Conservation (phyloP, 2,329 filamentous ascomycete species). For the Gnomoniopsis smithogilvyi region DNA sequence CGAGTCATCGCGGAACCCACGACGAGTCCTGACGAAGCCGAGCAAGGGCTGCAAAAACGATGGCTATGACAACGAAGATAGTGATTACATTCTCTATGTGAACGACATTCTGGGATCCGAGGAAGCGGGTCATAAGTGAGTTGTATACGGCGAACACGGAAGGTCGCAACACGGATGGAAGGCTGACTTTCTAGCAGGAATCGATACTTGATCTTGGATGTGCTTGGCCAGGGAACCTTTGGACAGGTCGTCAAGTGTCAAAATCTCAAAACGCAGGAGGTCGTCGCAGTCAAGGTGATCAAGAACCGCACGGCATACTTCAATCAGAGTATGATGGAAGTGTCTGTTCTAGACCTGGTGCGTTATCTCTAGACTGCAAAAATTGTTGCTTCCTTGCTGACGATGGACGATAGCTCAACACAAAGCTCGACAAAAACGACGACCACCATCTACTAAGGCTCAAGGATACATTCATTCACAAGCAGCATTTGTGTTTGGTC, state of each 20-base stretch:
- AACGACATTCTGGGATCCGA: constrained; percentile 98
- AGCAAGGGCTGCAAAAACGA: constrained; percentile 99
- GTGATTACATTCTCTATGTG: constrained; percentile 98
- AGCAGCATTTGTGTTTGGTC: constrained; percentile 93
- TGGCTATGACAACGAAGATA: constrained; percentile 98
- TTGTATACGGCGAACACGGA: constrained; percentile 7
- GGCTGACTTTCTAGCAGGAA: constrained; percentile 54
- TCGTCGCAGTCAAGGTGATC: constrained; percentile 98
- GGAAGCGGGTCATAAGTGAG: constrained; percentile 94
- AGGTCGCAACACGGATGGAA: neutral
- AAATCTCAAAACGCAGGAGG: constrained; percentile 96
- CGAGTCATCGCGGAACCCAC: constrained; percentile 93
- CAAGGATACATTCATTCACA: constrained; percentile 97
- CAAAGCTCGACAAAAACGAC: constrained; percentile 98
- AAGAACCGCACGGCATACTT: constrained; percentile 99
- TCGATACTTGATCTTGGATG: constrained; percentile 93
- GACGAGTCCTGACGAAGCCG: constrained; percentile 92
- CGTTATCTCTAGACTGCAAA: constrained; percentile 24
- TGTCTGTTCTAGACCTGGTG: constrained; percentile 93
- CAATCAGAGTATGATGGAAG: constrained; percentile 99
- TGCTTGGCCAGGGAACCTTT: constrained; percentile 95
- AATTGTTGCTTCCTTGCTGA: constrained; percentile 3
- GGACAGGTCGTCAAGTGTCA: constrained; percentile 99
- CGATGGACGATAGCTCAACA: constrained; percentile 75
- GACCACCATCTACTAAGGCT: constrained; percentile 92